phyloP scores from a whole-genome alignment of 306 rosid species.

The Cicer pinnatifidum region DNA sequence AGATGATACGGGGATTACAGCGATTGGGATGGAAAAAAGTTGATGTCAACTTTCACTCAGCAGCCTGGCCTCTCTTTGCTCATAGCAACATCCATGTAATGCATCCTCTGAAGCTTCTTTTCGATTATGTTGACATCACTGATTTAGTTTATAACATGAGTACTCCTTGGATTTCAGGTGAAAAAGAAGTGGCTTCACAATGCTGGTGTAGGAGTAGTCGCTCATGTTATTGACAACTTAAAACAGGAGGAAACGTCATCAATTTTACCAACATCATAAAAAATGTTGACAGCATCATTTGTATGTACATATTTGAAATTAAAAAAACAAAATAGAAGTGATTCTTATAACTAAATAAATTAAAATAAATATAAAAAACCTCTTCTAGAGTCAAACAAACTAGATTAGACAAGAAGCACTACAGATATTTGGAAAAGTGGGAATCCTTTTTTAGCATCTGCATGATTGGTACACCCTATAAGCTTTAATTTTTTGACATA shows the following conservation, averaged over 20 bases:
- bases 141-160: slow-evolving; percentile 34
- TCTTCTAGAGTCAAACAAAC: background rate
- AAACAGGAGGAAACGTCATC: slow-evolving; percentile 71
- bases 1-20: slow-evolving; percentile 84
- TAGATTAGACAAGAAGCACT: background rate
- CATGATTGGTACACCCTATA: background rate
- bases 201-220: slow-evolving; percentile 87
- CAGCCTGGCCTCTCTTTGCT: slow-evolving; percentile 88
- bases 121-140: slow-evolving; percentile 16
- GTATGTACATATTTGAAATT: background rate
- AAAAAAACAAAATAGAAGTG: background rate
- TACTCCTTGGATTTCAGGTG: slow-evolving; percentile 64
- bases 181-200: slow-evolving; percentile 91
- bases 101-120: slow-evolving; percentile 5
- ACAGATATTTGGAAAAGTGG: background rate
- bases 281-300: slow-evolving; percentile 1
- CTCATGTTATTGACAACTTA: slow-evolving; percentile 88
- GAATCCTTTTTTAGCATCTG: background rate
- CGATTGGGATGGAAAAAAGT: slow-evolving; percentile 87
- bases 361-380: background rate
- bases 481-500: background rate
- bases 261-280: slow-evolving; percentile 40
- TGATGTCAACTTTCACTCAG: slow-evolving; percentile 90
- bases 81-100: slow-evolving; percentile 91
- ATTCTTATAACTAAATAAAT: background rate